Conservation (phyloP, 108 stramenopile genomes). For the Licmophora abbreviata region DNA sequence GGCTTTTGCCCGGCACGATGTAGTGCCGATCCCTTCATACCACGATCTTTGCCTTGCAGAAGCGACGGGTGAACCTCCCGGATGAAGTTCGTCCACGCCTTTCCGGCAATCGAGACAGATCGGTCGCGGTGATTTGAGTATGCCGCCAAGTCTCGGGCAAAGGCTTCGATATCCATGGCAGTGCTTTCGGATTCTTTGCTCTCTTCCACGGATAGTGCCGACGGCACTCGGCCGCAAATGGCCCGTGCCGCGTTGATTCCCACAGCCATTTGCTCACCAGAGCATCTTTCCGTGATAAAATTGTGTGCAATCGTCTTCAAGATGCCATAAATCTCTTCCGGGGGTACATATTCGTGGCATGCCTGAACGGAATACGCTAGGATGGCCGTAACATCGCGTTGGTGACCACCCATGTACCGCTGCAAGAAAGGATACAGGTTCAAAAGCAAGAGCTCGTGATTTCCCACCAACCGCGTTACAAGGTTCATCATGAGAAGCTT, state of each 20-base stretch:
- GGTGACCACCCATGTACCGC: slow-evolving; percentile 92
- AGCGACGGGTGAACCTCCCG: slow-evolving; percentile 87
- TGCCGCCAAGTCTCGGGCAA: slow-evolving; percentile 92
- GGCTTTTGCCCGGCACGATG: slow-evolving; percentile 75
- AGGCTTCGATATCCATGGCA: slow-evolving; percentile 79
- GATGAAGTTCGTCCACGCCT: slow-evolving; percentile 87
- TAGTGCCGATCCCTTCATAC: slow-evolving; percentile 68
- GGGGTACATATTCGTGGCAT: slow-evolving; percentile 94
- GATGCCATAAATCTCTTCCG: slow-evolving; percentile 87
- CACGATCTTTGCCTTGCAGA: slow-evolving; percentile 88
- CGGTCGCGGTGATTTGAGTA: slow-evolving; percentile 88
- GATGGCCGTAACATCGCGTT: slow-evolving; percentile 88
- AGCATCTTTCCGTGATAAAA: slow-evolving; percentile 87
- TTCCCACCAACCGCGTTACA: slow-evolving; percentile 87
- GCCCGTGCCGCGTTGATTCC: slow-evolving; percentile 95
- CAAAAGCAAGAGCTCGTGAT: slow-evolving; percentile 86
- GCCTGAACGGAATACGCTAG: slow-evolving; percentile 94
- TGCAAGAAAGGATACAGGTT: slow-evolving; percentile 91
- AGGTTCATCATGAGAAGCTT: slow-evolving; percentile 96
- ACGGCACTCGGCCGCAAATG: slow-evolving; percentile 81
- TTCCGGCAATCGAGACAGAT: slow-evolving; percentile 89
- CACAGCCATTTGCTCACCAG: slow-evolving; percentile 93
- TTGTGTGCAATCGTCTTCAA: slow-evolving; percentile 89
- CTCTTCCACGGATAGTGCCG: slow-evolving; percentile 72
- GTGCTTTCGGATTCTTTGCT: slow-evolving; percentile 26